These are phyloP conservation scores for Halenospora varia DNA, from an alignment of 495 filamentous ascomycete species.

Conservation along the genomic window DNA sequence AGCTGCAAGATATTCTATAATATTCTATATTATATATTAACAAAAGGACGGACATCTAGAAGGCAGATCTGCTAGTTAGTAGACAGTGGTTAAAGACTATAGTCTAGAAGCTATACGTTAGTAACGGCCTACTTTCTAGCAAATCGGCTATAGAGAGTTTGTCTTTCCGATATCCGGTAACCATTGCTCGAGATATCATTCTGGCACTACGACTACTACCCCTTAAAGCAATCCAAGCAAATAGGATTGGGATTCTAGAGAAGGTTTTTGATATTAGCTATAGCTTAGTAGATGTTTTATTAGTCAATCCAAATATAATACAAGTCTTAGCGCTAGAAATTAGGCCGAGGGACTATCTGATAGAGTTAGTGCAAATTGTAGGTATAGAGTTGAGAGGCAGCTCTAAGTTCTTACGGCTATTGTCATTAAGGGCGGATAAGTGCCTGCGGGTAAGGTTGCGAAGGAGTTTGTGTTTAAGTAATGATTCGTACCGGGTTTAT, in stretches of 20 bases:
- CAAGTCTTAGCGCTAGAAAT: neutral
- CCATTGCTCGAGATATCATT: constrained; percentile 12
- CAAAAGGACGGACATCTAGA: constrained; percentile 36
- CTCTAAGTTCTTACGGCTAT: too few relatives aligned
- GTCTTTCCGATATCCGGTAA: constrained; percentile 13
- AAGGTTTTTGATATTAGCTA: constrained; percentile 19
- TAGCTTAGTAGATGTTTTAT: constrained; percentile 14
- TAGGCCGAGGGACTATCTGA: constrained; percentile 13
- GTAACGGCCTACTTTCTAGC: constrained; percentile 37
- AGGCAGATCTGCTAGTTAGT: constrained; percentile 54
- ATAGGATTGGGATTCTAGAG: constrained; percentile 16
- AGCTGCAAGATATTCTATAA: constrained; percentile 1
- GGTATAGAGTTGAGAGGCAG: too few relatives aligned
- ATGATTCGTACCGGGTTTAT: too few relatives aligned
- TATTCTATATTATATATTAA: neutral
- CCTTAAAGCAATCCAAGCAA: constrained; percentile 14
- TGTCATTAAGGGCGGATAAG: too few relatives aligned
- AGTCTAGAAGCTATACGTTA: constrained; percentile 57
- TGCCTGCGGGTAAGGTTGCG: too few relatives aligned
- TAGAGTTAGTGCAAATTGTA: constrained; percentile 8
- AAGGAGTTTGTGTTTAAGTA: too few relatives aligned
- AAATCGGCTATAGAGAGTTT: constrained; percentile 1
- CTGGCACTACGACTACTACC: constrained; percentile 1
- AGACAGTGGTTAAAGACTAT: constrained; percentile 58
- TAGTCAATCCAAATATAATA: neutral